Evolutionary conservation across 1,284 basidiomycete species (phyloP).

Genomic region (Termitomyces sp.): DNA sequence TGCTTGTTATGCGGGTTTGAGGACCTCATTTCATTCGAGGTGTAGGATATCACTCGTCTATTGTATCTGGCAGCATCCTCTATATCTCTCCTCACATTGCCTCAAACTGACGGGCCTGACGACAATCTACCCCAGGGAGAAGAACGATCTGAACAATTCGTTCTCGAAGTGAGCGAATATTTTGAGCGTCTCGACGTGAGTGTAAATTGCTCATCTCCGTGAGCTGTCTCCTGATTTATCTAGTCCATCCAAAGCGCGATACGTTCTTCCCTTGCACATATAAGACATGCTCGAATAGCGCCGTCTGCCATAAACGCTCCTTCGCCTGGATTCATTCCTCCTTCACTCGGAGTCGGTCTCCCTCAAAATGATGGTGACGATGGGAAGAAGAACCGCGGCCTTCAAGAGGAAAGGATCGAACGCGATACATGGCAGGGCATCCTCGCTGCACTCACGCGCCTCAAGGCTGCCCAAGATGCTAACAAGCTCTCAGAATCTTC

Average conservation of each 20-base stretch:
- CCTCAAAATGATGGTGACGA: slow-evolving; percentile 39
- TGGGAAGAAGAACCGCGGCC: slow-evolving; percentile 45
- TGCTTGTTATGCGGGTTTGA: neutral
- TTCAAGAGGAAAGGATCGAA: slow-evolving; percentile 73
- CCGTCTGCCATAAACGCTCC: slow-evolving; percentile 78
- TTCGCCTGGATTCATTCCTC: slow-evolving; percentile 62
- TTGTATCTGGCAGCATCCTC: slow-evolving; percentile 70
- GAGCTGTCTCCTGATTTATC: slow-evolving; percentile 1
- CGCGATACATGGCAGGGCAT: slow-evolving; percentile 74
- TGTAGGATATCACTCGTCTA: slow-evolving; percentile 68
- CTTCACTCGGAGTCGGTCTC: slow-evolving; percentile 71
- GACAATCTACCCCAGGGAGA: slow-evolving; percentile 70
- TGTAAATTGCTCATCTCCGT: slow-evolving; percentile 15
- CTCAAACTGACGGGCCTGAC: slow-evolving; percentile 65
- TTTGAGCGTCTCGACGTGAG: slow-evolving; percentile 75
- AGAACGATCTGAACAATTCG: slow-evolving; percentile 78
- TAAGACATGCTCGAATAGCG: slow-evolving; percentile 76
- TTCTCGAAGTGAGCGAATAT: slow-evolving; percentile 77
- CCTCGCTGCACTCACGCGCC: slow-evolving; percentile 55
- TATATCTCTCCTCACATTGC: slow-evolving; percentile 69
- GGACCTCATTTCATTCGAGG: slow-evolving; percentile 2
- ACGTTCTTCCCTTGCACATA: slow-evolving; percentile 72
- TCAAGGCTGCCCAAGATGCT: slow-evolving; percentile 46
- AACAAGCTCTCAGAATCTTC: slow-evolving; percentile 6
- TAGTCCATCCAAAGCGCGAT: slow-evolving; percentile 71